These are phyloP conservation scores for Neurospora sp. DNA, from an alignment of 495 filamentous ascomycete species.

Conservation along the genomic window DNA sequence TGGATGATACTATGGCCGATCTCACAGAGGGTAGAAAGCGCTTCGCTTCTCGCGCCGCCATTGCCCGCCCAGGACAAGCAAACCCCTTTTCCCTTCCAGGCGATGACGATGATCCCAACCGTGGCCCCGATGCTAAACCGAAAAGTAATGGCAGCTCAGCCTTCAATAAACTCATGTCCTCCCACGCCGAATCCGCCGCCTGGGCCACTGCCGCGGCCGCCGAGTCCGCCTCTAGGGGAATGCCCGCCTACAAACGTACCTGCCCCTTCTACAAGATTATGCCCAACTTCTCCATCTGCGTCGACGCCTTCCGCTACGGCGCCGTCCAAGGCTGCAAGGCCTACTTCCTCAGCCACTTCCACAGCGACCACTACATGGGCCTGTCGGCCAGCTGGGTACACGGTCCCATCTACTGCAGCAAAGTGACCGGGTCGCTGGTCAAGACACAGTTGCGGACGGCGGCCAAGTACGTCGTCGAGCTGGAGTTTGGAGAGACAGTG, in stretches of 20 bases:
- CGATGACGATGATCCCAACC: conserved; percentile 4
- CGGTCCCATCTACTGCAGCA: conserved; percentile 93
- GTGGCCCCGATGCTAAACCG: neutral
- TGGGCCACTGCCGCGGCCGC: conserved; percentile 81
- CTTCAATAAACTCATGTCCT: conserved; percentile 86
- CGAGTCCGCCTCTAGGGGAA: conserved; percentile 71
- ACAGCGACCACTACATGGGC: conserved; percentile 94
- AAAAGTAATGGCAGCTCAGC: conserved; percentile 41
- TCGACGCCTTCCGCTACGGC: conserved; percentile 95
- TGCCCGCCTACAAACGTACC: conserved; percentile 76
- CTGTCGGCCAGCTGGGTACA: conserved; percentile 82
- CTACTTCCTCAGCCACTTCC: conserved; percentile 97
- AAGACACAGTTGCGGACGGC: conserved; percentile 77
- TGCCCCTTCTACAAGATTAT: conserved; percentile 99
- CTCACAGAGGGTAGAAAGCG: conserved; percentile 37
- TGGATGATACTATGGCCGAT: conserved; percentile 18
- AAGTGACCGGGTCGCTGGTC: conserved; percentile 82
- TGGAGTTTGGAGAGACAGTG: conserved; percentile 75
- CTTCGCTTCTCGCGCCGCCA: conserved; percentile 50
- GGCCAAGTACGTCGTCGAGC: conserved; percentile 70
- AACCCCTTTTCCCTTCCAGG: conserved; percentile 55
- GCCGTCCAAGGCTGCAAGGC: conserved; percentile 84
- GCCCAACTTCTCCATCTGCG: conserved; percentile 80
- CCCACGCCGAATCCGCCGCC: conserved; percentile 78
- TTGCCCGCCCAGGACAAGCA: conserved; percentile 64